These are phyloP conservation scores for Didymella exigua DNA, from an alignment of 2,329 filamentous ascomycete species.

Conservation along the genomic window DNA sequence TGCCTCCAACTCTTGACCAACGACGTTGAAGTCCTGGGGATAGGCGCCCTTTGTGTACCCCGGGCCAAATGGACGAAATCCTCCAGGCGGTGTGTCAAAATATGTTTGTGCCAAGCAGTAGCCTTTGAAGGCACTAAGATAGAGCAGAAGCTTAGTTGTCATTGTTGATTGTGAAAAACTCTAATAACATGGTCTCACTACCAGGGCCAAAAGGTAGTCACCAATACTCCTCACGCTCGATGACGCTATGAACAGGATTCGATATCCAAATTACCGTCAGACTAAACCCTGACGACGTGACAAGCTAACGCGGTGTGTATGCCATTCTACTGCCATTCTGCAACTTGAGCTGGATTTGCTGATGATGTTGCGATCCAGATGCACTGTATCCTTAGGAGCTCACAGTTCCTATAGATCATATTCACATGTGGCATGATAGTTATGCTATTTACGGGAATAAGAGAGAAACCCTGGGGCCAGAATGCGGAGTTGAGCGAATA, in stretches of 20 bases:
- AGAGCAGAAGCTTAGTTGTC: neutral
- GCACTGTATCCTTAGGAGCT: too few species aligned
- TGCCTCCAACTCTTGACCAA: constrained; percentile 44
- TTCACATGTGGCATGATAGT: too few species aligned
- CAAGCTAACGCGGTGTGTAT: neutral
- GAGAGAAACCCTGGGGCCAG: neutral
- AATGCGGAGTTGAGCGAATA: constrained; percentile 2
- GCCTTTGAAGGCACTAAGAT: neutral
- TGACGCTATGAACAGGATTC: neutral
- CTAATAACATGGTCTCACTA: neutral
- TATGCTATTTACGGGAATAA: neutral
- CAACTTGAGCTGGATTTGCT: neutral
- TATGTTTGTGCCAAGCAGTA: constrained; percentile 4
- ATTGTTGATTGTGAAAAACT: neutral
- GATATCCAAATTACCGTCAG: neutral
- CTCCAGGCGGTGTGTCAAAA: constrained; percentile 17
- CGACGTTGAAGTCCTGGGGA: constrained; percentile 46
- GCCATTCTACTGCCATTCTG: neutral
- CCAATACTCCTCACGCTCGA: neutral
- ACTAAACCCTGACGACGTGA: neutral
- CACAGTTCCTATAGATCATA: too few species aligned
- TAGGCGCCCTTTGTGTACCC: constrained; percentile 25
- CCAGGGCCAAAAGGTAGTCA: neutral
- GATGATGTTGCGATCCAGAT: too few species aligned
- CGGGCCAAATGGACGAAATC: constrained; percentile 19